A percentile compares a stretch with the other conserved stretches of the same genome.
phyloP scores from a whole-genome alignment of 2,329 filamentous ascomycete genomes.

The Fusarium lyarnte region DNA sequence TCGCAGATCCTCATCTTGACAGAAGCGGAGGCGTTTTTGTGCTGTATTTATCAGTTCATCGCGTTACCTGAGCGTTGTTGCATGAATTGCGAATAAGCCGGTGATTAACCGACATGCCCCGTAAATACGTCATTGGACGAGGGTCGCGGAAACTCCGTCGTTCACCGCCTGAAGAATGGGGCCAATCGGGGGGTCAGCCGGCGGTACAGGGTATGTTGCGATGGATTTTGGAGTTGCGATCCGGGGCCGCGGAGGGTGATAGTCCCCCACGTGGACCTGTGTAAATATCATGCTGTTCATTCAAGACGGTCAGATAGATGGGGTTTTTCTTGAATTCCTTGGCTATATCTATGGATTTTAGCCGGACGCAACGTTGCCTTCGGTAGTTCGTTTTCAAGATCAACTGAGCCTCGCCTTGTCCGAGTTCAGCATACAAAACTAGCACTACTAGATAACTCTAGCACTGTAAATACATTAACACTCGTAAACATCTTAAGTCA shows the following conservation, averaged over 20 bases:
- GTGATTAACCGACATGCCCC: neutral
- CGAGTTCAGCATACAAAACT: neutral
- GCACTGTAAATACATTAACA: too few relatives aligned
- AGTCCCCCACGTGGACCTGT: neutral
- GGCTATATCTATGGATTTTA: neutral
- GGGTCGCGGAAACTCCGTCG: slow-evolving; percentile 2
- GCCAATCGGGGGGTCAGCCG: neutral
- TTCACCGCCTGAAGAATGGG: neutral
- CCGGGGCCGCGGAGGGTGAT: neutral
- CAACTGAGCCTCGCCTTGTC: fast-evolving
- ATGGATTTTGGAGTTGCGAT: neutral
- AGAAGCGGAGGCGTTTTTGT: neutral
- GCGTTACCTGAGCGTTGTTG: neutral
- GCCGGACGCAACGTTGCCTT: neutral
- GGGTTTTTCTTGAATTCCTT: fast-evolving
- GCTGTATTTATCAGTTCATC: slow-evolving; percentile 2
- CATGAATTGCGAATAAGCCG: neutral
- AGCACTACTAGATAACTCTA: too few relatives aligned
- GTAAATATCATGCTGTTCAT: neutral
- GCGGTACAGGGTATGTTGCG: neutral
- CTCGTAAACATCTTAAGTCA: too few relatives aligned
- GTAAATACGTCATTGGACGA: neutral
- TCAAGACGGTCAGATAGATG: too few relatives aligned
- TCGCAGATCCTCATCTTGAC: neutral
- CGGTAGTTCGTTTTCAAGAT: too few relatives aligned